Evolutionary conservation across 208 protist genomes (phyloP).

Genomic region (Leishmania martiniquensis): DNA sequence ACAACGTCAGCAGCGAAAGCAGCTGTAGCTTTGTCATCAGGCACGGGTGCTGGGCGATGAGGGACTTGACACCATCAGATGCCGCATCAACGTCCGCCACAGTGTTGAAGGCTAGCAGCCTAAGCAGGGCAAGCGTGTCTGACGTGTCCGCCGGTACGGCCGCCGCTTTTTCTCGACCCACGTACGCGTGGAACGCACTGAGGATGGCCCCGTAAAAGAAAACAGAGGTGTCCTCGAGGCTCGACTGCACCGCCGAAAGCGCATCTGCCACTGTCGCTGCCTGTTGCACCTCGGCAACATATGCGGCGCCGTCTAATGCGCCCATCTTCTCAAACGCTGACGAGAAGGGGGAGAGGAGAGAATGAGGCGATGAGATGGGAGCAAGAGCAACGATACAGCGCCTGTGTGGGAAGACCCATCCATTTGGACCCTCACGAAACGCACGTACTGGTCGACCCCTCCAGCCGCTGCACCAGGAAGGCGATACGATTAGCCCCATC

Average conservation of each 20-base stretch:
- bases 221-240: slow-evolving; percentile 36
- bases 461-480: neutral
- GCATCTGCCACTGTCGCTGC: slow-evolving; percentile 15
- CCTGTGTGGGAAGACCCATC: neutral
- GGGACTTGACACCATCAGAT: slow-evolving; percentile 10
- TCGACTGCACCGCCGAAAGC: slow-evolving; percentile 16
- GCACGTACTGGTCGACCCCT: neutral
- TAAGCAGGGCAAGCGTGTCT: slow-evolving; percentile 20
- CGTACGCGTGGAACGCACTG: slow-evolving; percentile 13
- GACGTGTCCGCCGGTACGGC: neutral
- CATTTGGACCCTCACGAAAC: too few species aligned
- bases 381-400: neutral
- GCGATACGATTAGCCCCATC: neutral
- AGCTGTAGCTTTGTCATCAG: slow-evolving; percentile 37
- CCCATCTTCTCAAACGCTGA: neutral
- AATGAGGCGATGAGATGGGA: neutral
- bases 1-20: slow-evolving; percentile 51
- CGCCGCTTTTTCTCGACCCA: neutral
- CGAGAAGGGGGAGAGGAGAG: neutral
- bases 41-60: slow-evolving; percentile 22
- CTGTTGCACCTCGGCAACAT: slow-evolving; percentile 12
- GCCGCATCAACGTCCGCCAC: slow-evolving; percentile 8
- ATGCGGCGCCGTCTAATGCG: neutral
- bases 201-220: slow-evolving; percentile 61
- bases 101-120: slow-evolving; percentile 22